Base-by-base conservation (phyloP, 129 eudicot species). In the Heracleum sosnowskyi region DNA sequence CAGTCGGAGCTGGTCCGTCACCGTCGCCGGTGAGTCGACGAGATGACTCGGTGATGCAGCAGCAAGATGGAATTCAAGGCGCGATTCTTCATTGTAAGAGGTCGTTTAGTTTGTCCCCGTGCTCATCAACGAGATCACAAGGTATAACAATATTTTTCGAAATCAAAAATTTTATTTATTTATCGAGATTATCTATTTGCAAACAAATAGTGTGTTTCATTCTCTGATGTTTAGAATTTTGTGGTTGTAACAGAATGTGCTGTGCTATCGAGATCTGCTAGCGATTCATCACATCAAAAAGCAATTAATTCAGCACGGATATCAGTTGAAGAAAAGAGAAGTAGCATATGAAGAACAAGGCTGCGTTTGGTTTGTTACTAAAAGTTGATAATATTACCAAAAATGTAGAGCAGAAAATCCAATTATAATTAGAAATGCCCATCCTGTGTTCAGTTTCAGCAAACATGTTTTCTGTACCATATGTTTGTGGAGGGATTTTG, bases 51-150 rank as follows among this genome's bases (percentile, higher is more conserved):
- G 82, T 76, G 2, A 29, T 87, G 71, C 87, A 83, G 47, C 91
- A 86, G 17, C 87, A 89, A 35, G 95, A 89, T 47, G 93, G 91
- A 3, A 93, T 93, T 71, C 86, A 83, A 82, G 81, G 88, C 53
- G 98, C 98, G 0, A 91, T 93, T 45, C 96, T 89, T 3, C 92
- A 93, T 81, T 93, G 98, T 78, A 93, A 93, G 79, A 84, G 85
- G 75, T 93, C 96, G 4, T 89, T 76, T 85, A 85, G 79, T 70
- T 85, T 88, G 15, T 82, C 94, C 26, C 40, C 62, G 16, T 80
- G 57, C 63, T 85, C 88, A 9, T 81, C 94, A 41, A 24, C 42
- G 16, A 78, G 87, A 12, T 49, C 84, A 60, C 83, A 82, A 85
- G 85, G 81, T 82, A 70, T 34, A 18, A 4, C 26, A 6, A 7